Evolutionary conservation across 148 eudicot genomes (phyloP).

Genomic region (Limonium bicolor): DNA sequence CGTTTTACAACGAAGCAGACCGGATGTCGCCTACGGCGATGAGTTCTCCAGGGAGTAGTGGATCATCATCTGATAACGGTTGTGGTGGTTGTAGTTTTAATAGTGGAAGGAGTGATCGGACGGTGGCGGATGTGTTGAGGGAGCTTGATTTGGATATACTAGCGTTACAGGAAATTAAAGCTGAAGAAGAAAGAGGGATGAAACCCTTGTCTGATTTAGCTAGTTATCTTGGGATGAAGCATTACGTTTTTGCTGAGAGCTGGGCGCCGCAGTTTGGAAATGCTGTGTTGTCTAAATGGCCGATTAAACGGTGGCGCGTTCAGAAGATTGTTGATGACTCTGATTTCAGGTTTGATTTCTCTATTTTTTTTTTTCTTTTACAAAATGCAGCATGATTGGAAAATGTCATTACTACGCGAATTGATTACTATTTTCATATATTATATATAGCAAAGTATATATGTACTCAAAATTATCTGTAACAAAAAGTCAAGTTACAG

Average conservation of each 20-base stretch:
- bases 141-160: constrained; percentile 77
- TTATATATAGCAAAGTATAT: too few species aligned
- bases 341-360: constrained; percentile 63
- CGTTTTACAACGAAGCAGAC: background rate
- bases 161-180: constrained; percentile 85
- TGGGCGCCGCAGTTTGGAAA: constrained; percentile 99
- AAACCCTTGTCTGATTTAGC: constrained; percentile 78
- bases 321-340: constrained; percentile 74
- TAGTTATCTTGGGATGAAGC: constrained; percentile 67
- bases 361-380: background rate
- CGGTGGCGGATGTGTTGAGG: constrained; percentile 60
- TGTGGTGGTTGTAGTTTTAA: constrained; percentile 5
- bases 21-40: constrained; percentile 19
- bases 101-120: constrained; percentile 8
- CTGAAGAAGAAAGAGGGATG: constrained; percentile 82
- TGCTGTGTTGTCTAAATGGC: constrained; percentile 87
- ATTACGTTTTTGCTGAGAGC: constrained; percentile 86
- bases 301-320: constrained; percentile 54
- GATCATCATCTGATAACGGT: background rate
- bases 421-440: too few species aligned
- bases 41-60: constrained; percentile 5
- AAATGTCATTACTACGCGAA: too few species aligned
- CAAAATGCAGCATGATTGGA: too few species aligned
- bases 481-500: too few species aligned
- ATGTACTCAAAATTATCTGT: too few species aligned